Base-by-base conservation (phyloP, 495 filamentous ascomycete species). In the Lindgomyces ingoldianus region DNA sequence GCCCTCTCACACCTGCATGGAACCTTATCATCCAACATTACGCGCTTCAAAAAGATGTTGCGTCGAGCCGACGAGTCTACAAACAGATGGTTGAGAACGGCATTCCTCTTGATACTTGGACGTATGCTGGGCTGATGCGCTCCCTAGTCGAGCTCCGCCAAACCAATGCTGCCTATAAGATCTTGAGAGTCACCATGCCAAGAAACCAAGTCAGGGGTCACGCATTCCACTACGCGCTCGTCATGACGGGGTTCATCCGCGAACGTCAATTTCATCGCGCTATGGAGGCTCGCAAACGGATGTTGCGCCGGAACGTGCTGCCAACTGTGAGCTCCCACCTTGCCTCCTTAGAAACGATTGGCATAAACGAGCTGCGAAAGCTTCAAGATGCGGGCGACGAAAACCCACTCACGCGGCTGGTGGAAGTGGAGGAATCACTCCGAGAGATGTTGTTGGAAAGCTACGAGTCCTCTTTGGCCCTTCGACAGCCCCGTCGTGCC, bases 91-190 rank as follows among this genome's bases (percentile, higher is more conserved):
- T 81, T 36, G 70, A 78, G 4, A 71, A 78, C 2, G 72, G 76
- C 0, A 71, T 96, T 25, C 74, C 76, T n/a, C 83, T 85, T 55
- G 82, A 95, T 74, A 76, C 76, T 16, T 81, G 83, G 70, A 93
- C 93, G 8, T 93, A 93, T 73, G 83, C 81, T 29, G 83, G 87
- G 60, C 74, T 95, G 33, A 87, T 97, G 74, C 81, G 87, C 50
- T 83, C 83, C n/a, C 77, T 96, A 26, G 77, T 81, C 6, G 71
- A 88, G 55, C 75, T 82, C 54, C 76, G 81, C 6, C 83, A 87
- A 69, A 80, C 89, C 10, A 80, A 85, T 53, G 80, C 82, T 63
- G 94, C 93, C 2, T 79, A 83, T 26, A 77, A 78, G 46, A 85
- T 94, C 41, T 77, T 97, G 27, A 73, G 77, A 22, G 73, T 76